These are phyloP conservation scores for Ogataea dorogensis DNA, from an alignment of 805 yeast genomes.

Conservation along the genomic window DNA sequence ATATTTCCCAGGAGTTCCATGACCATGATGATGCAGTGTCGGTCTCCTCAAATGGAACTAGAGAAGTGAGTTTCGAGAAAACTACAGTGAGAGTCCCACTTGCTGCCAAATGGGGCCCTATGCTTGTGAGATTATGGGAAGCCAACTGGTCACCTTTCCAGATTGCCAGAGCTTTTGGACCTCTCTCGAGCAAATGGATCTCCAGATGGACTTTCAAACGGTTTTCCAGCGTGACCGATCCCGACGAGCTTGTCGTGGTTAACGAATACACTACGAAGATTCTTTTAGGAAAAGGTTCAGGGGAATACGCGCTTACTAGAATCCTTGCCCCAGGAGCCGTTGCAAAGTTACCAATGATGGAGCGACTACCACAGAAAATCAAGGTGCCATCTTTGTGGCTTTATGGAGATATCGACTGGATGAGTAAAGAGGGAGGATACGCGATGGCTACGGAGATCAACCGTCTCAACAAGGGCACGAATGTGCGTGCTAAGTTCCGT, in stretches of 20 bases:
- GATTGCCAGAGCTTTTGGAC: constrained; percentile 49
- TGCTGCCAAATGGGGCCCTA: constrained; percentile 35
- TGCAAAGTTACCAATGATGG: constrained; percentile 55
- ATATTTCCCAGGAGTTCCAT: constrained; percentile 33
- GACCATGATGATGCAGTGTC: constrained; percentile 19
- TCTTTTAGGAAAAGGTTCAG: constrained; percentile 57
- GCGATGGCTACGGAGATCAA: constrained; percentile 39
- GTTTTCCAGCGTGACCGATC: constrained; percentile 33
- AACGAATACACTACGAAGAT: constrained; percentile 55
- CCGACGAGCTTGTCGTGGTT: constrained; percentile 37
- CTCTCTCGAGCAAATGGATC: constrained; percentile 49
- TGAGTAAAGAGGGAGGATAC: constrained; percentile 61
- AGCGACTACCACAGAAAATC: constrained; percentile 44
- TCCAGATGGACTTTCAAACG: constrained; percentile 56
- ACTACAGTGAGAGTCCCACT: constrained; percentile 30
- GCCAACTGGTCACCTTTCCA: constrained; percentile 54
- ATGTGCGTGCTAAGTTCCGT: constrained; percentile 31
- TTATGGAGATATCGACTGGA: constrained; percentile 72
- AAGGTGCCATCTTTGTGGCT: constrained; percentile 52
- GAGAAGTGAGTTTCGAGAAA: not conserved
- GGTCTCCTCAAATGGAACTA: constrained; percentile 15
- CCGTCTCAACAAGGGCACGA: constrained; percentile 16
- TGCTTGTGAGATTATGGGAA: constrained; percentile 49
- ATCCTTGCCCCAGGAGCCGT: constrained; percentile 57
- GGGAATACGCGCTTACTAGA: constrained; percentile 63